Conservation (phyloP, 2,329 filamentous ascomycete species). For the Grosmannia serpens region DNA sequence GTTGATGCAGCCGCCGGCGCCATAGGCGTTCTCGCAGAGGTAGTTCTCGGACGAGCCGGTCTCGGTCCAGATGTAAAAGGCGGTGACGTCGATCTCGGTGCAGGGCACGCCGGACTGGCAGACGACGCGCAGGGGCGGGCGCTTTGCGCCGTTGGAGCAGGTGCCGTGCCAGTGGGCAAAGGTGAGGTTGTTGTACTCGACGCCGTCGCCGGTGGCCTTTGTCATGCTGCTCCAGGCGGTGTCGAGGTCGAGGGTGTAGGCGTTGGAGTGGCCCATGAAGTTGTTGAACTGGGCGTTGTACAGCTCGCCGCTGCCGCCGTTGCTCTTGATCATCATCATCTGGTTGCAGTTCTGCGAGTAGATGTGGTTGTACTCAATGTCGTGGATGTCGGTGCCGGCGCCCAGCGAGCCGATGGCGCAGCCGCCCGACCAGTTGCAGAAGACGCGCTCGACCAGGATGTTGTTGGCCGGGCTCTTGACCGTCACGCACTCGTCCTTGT, state of each 20-base stretch:
- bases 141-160: conserved; percentile 32
- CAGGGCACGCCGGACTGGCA: conserved; percentile 12
- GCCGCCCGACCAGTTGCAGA: conserved; percentile 48
- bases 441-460: conserved; percentile 47
- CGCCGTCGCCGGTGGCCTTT: conserved; percentile 30
- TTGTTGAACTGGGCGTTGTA: conserved; percentile 40
- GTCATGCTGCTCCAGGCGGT: conserved; percentile 30
- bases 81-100: conserved; percentile 8
- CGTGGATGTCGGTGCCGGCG: conserved; percentile 21
- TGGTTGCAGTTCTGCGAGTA: conserved; percentile 49
- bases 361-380: conserved; percentile 42
- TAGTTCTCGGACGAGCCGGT: conserved; percentile 9
- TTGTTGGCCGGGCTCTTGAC: conserved; percentile 32
- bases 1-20: conserved; percentile 10
- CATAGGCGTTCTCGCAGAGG: conserved; percentile 14
- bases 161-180: conserved; percentile 46
- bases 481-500: conserved; percentile 42
- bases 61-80: conserved; percentile 16
- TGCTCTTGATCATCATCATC: conserved; percentile 52
- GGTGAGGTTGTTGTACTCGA: conserved; percentile 39
- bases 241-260: conserved; percentile 46
- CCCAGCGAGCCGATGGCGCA: conserved; percentile 46
- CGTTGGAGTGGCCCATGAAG: conserved; percentile 49
- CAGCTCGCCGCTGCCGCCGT: conserved; percentile 43
- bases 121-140: conserved; percentile 40